These are phyloP conservation scores for Linderniella brevidens DNA, from an alignment of 257 asterid genomes.

Conservation along the genomic window DNA sequence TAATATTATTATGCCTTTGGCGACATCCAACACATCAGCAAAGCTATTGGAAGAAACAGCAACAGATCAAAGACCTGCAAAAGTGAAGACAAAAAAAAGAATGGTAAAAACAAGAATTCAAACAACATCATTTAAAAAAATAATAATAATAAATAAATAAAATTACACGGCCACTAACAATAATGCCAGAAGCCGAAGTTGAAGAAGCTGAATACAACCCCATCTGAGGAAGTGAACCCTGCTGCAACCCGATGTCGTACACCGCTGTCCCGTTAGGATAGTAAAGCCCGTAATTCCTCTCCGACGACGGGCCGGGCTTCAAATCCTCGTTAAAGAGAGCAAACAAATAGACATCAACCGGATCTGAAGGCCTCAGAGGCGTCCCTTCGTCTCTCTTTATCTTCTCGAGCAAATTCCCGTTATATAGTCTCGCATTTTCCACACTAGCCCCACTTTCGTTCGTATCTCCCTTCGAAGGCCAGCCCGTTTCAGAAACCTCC, in stretches of 20 bases:
- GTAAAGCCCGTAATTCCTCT: conserved; percentile 72
- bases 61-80: not conserved
- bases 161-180: too few relatives aligned
- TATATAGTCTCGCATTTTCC: conserved; percentile 60
- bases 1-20: too few relatives aligned
- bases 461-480: conserved; percentile 83
- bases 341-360: conserved; percentile 57
- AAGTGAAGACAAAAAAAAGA: conserved; percentile 1
- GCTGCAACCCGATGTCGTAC: conserved; percentile 54
- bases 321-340: conserved; percentile 84
- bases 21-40: not conserved
- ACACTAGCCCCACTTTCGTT: conserved; percentile 65
- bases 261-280: conserved; percentile 78
- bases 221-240: conserved; percentile 48
- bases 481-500: conserved; percentile 78
- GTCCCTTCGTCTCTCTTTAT: conserved; percentile 49
- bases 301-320: conserved; percentile 76
- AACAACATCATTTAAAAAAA: too few relatives aligned
- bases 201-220: conserved; percentile 12
- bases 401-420: conserved; percentile 45
- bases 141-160: too few relatives aligned
- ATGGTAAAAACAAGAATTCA: too few relatives aligned
- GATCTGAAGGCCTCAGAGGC: conserved; percentile 61
- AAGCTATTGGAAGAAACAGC: not conserved
- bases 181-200: too few relatives aligned